Evolutionary conservation across 192 early-diverging fungal species (phyloP).

Genomic region (Coemansia sp.): DNA sequence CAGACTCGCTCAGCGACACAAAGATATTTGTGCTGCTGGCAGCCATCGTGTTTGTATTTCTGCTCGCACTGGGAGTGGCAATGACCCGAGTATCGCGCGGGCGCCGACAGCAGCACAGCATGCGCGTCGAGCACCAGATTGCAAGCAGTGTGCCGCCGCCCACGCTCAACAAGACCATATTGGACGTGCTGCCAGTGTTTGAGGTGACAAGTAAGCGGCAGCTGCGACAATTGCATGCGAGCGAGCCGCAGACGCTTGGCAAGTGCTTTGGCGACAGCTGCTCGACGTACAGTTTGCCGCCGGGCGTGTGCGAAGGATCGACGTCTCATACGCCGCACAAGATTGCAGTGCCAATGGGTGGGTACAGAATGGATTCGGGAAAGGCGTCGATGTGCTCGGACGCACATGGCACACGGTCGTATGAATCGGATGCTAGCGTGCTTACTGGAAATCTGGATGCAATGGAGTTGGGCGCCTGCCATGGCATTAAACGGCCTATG

Average conservation of each 20-base stretch:
- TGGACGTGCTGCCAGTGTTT: conserved; percentile 50
- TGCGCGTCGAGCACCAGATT: conserved; percentile 27
- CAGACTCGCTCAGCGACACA: conserved; percentile 53
- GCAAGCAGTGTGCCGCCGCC: conserved; percentile 23
- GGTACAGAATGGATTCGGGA: conserved; percentile 34
- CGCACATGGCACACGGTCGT: not conserved
- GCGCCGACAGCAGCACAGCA: conserved; percentile 29
- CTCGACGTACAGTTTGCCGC: not conserved
- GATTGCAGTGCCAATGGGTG: not conserved
- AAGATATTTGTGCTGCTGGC: conserved; percentile 56
- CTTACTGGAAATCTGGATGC: conserved; percentile 12
- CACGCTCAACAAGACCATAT: conserved; percentile 52
- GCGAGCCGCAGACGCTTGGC: conserved; percentile 17
- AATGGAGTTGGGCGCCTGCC: not conserved
- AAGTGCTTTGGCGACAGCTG: conserved; percentile 27
- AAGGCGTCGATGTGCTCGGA: conserved; percentile 18
- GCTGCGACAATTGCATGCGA: conserved; percentile 29
- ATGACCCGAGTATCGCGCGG: conserved; percentile 52
- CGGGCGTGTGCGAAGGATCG: conserved; percentile 6
- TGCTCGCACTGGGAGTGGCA: conserved; percentile 52
- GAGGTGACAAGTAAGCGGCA: conserved; percentile 47
- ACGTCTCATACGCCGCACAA: conserved; percentile 6
- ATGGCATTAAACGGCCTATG: conserved; percentile 4
- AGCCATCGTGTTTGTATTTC: conserved; percentile 51
- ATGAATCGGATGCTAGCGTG: not conserved